phyloP scores from a whole-genome alignment of 805 yeast genomes.

The Saitoella complicata region DNA sequence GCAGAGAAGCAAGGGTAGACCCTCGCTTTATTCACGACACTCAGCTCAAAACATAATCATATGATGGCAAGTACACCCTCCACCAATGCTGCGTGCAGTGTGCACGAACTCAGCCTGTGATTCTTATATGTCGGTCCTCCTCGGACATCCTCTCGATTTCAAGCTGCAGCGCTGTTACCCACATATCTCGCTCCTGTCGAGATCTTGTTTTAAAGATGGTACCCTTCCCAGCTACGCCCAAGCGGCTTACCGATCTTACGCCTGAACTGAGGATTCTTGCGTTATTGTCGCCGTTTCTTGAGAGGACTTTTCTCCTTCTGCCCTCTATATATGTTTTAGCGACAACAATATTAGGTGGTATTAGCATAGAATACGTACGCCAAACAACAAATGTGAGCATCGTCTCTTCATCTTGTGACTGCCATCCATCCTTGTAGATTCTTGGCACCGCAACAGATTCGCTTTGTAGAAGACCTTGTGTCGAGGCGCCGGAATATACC shows the following conservation, averaged over 20 bases:
- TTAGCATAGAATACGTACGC: slow-evolving; percentile 21
- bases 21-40: too few relatives aligned
- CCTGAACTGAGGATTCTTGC: too few relatives aligned
- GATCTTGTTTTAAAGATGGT: slow-evolving; percentile 70
- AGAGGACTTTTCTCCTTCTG: too few relatives aligned
- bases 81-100: too few relatives aligned
- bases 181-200: slow-evolving; percentile 62
- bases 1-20: too few relatives aligned
- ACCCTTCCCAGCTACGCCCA: slow-evolving; percentile 52
- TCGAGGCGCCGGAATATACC: too few relatives aligned
- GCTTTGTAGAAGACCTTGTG: slow-evolving; percentile 41
- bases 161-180: slow-evolving; percentile 39
- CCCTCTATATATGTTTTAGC: too few relatives aligned
- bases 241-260: slow-evolving; percentile 25
- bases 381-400: slow-evolving; percentile 68
- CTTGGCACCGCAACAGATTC: slow-evolving; percentile 63
- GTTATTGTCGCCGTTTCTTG: too few relatives aligned
- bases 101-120: too few relatives aligned
- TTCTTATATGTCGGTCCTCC: background rate
- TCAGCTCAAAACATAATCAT: too few relatives aligned
- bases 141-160: slow-evolving; percentile 18
- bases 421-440: slow-evolving; percentile 70
- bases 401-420: slow-evolving; percentile 60
- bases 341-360: too few relatives aligned
- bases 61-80: too few relatives aligned